Evolutionary conservation across 371 early-diverging fungal genomes (phyloP).

Genomic region (Mucor piriformis): DNA sequence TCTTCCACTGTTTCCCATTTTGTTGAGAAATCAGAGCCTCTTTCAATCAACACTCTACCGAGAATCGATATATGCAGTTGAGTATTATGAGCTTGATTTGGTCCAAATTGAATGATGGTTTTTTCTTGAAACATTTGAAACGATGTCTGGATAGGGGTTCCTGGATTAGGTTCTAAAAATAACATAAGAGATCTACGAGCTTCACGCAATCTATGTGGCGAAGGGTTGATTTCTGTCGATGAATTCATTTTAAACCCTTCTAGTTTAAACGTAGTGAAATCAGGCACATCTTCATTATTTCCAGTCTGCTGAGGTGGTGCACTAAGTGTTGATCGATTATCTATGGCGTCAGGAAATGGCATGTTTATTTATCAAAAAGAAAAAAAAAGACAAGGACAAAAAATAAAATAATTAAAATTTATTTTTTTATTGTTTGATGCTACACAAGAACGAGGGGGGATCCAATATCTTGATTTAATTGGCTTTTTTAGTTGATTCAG

Average conservation of each 20-base stretch:
- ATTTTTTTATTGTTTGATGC: conserved; percentile 15
- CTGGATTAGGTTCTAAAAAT: conserved; percentile 32
- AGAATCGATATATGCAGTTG: conserved; percentile 30
- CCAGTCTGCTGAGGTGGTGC: conserved; percentile 4
- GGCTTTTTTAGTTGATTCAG: conserved; percentile 5
- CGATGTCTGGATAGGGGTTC: conserved; percentile 29
- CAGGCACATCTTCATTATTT: conserved; percentile 8
- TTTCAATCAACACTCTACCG: conserved; percentile 26
- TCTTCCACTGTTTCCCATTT: conserved; percentile 33
- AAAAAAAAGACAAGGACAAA: not conserved
- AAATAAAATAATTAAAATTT: conserved; percentile 1
- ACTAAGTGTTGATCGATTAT: conserved; percentile 21
- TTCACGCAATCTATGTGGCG: conserved; percentile 36
- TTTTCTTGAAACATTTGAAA: conserved; percentile 33
- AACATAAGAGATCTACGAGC: conserved; percentile 32
- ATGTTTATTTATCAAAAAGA: not conserved
- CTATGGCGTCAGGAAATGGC: conserved; percentile 15
- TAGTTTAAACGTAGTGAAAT: conserved; percentile 31
- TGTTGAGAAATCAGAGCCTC: conserved; percentile 24
- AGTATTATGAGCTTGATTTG: conserved; percentile 38
- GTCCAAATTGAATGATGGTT: conserved; percentile 29
- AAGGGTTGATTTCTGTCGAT: conserved; percentile 21
- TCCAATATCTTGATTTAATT: conserved; percentile 4
- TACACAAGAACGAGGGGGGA: conserved; percentile 20
- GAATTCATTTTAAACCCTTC: conserved; percentile 32